phyloP scores from a whole-genome alignment of 305 asterid species.

The Fraxinus floribunda region DNA sequence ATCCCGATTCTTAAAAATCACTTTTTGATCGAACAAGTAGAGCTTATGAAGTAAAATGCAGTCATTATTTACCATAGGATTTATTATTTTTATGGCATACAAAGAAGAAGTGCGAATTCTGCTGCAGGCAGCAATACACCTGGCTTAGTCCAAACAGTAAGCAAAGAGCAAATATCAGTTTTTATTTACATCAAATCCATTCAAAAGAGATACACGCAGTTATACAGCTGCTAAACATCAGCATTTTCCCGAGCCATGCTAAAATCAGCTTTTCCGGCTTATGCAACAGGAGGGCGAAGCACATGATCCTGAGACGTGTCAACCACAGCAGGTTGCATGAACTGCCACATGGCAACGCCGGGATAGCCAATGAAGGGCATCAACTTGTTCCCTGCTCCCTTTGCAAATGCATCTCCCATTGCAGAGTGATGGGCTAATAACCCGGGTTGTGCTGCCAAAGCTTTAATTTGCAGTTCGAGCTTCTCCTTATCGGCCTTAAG shows the following conservation, averaged over 20 bases:
- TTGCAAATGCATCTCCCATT: constrained; percentile 29
- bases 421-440: constrained; percentile 30
- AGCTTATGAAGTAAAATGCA: background rate
- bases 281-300: constrained; percentile 46
- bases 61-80: background rate
- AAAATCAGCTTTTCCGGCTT: constrained; percentile 4
- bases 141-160: constrained; percentile 4
- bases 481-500: constrained; percentile 36
- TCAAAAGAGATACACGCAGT: background rate
- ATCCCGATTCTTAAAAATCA: background rate
- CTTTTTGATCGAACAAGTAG: background rate
- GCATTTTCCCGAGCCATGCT: background rate
- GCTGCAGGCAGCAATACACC: background rate
- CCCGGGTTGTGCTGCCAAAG: constrained; percentile 21
- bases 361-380: constrained; percentile 39
- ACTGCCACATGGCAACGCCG: constrained; percentile 46
- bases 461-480: constrained; percentile 37
- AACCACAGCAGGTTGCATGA: constrained; percentile 40
- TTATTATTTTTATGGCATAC: background rate
- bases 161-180: background rate
- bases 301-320: constrained; percentile 44
- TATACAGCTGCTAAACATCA: background rate
- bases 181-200: background rate
- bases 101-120: background rate
- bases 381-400: constrained; percentile 32